Evolutionary conservation across 306 rosid species (phyloP), one percentile per base, ranked within the genome.

Genomic region (Cicer arietinum): DNA sequence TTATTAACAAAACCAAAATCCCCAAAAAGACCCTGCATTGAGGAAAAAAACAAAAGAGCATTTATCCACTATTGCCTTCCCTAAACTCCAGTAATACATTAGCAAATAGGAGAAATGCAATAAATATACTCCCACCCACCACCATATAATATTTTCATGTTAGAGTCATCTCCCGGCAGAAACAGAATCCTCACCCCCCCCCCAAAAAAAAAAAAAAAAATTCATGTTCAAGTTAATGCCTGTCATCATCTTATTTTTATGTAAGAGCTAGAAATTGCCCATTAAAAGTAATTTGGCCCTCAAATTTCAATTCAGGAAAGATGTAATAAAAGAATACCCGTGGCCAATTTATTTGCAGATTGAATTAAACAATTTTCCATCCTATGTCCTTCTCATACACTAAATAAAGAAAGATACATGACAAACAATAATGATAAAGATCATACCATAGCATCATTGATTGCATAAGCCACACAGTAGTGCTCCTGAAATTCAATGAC

Each of bases 381-480:
- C 13, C 52, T 45, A 83, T 39, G 69, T 45, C 79, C 41, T 52
- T 64, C 39, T 18, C 72, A 17, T 70, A 16, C 16, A 0, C 79
- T 46, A 62, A 58, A 68, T 56, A 35, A 40, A 62, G 42, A 22
- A 37, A 22, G 5, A 41, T 58, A 54, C 46, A 69, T 56, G 69
- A 50, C 52, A 60, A 78, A 72, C 45, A 80, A 59, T 43, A 25
- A 62, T 6, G 18, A 39, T 48, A 17, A 64, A 59, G 47, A 68
- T 58, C 90, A 54, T 87, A 94, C 98, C 95, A 81, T 86, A 67
- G 93, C 87, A 77, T 94, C 97, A 75, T 90, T 91, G 90, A 90
- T 84, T 76, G 96, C 94, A 89, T 86, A 85, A 77, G 96, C 92
- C 88, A 91, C 96, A 73, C 98, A 94, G 81, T 94, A 94, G 82